phyloP scores from a whole-genome alignment of 1,284 basidiomycete genomes.

The Vanrija sp. region DNA sequence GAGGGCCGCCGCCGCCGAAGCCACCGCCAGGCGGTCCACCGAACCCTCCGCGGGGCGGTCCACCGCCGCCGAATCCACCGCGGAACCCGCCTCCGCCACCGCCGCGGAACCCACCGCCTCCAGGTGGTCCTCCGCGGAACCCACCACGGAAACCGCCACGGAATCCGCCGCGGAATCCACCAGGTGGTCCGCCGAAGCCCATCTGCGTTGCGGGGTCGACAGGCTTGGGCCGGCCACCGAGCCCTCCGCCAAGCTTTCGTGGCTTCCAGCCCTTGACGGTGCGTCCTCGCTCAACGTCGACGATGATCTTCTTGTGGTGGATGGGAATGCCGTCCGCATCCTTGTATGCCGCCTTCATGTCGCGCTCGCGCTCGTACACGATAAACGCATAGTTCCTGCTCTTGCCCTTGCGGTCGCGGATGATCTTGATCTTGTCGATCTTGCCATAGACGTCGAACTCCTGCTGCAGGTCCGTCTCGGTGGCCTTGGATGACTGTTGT shows the following conservation, averaged over 20 bases:
- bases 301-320: constrained; percentile 88
- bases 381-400: constrained; percentile 93
- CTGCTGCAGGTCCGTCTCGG: constrained; percentile 82
- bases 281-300: constrained; percentile 95
- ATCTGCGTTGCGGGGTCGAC: constrained; percentile 42
- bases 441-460: constrained; percentile 95
- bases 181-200: constrained; percentile 10
- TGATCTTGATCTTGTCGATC: constrained; percentile 86
- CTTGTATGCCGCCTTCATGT: constrained; percentile 99
- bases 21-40: not conserved
- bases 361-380: constrained; percentile 94
- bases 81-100: constrained; percentile 5
- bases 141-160: constrained; percentile 22
- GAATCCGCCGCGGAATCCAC: constrained; percentile 30
- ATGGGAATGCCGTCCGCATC: constrained; percentile 97
- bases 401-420: constrained; percentile 81
- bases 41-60: constrained; percentile 34
- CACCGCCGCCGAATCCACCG: constrained; percentile 35
- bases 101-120: constrained; percentile 20
- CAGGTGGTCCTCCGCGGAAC: constrained; percentile 14
- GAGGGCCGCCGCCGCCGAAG: constrained; percentile 24
- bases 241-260: constrained; percentile 84
- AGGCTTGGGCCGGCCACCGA: constrained; percentile 90
- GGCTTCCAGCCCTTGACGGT: constrained; percentile 99
- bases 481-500: constrained; percentile 67